These are phyloP conservation scores for Massospora cicadina DNA, from an alignment of 371 early-diverging fungal genomes.

Conservation along the genomic window DNA sequence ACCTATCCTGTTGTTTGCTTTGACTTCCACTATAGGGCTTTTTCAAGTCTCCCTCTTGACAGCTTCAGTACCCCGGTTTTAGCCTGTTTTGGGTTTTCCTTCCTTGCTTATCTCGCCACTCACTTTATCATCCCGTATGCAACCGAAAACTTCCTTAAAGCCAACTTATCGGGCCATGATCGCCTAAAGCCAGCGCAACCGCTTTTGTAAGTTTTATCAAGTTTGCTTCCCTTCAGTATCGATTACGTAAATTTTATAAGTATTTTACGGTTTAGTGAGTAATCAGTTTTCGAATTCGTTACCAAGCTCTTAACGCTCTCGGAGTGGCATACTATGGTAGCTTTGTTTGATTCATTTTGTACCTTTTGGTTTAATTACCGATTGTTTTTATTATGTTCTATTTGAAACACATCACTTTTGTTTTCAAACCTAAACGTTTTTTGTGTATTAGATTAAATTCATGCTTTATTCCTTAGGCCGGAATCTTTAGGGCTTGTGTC, in stretches of 20 bases:
- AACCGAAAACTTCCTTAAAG: not conserved
- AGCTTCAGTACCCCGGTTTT: not conserved
- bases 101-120: not conserved
- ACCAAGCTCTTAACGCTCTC: no score
- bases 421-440: no score
- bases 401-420: no score
- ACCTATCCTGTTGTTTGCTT: not conserved
- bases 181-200: not conserved
- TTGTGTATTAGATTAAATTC: no score
- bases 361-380: no score
- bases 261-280: no score
- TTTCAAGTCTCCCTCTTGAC: not conserved
- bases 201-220: not conserved
- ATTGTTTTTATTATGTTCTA: no score
- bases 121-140: not conserved
- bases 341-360: no score
- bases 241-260: no score
- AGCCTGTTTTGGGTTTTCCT: not conserved
- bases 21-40: not conserved
- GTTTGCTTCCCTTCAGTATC: no score
- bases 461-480: not conserved
- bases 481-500: not conserved
- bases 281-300: no score
- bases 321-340: no score
- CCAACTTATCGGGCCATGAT: not conserved